Evolutionary conservation across 2,329 filamentous ascomycete genomes (phyloP), one percentile per base, ranked within the genome.

Genomic region (Fusarium zealandicum): DNA sequence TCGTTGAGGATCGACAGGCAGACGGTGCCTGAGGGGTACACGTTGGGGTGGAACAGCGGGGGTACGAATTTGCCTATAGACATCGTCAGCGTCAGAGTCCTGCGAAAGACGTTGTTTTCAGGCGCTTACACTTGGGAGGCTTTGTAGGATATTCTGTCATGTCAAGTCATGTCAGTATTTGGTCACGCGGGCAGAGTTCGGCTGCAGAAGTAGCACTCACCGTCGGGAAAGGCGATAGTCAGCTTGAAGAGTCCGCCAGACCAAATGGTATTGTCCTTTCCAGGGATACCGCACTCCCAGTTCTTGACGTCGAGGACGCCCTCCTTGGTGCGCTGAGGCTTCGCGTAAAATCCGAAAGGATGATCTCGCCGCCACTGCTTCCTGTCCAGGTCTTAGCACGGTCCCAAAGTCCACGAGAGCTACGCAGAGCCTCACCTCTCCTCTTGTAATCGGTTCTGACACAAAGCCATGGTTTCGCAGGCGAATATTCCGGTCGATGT

Each of bases 331-430:
- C 93, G 90, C 59, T 88, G 80, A 11, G 96, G 95, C 71, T 93
- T 91, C 18, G 95, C 95, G 75, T 90, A 96, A 79, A 99, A 99
- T 57, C 95, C 95, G 70, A 99, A 99, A 0, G 96, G 96, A 70
- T 99, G 95, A 67, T 99, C 93, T 72, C 88, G 88, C 63, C 95
- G 88, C 95, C 95, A 99, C 78, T 96, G 92, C 78, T 96, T 98
- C 61, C 93, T 96, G 67, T 22, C 31, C 28, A 33, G 45, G 35
- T 40, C 46, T 67, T 41, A 71, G 73, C 54, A 45, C 51, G 39
- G 16, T 39, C 35, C 32, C 6, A 36, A 9, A 28, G 13, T 14
- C 30, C 14, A 11, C 32, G 13, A 32, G 18, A 25, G 27, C 20
- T 38, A 37, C 27, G 22, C 16, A 32, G 12, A 51, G 25, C 33